phyloP scores from a whole-genome alignment of 352 stramenopile species.

The Peronospora farinosa region DNA sequence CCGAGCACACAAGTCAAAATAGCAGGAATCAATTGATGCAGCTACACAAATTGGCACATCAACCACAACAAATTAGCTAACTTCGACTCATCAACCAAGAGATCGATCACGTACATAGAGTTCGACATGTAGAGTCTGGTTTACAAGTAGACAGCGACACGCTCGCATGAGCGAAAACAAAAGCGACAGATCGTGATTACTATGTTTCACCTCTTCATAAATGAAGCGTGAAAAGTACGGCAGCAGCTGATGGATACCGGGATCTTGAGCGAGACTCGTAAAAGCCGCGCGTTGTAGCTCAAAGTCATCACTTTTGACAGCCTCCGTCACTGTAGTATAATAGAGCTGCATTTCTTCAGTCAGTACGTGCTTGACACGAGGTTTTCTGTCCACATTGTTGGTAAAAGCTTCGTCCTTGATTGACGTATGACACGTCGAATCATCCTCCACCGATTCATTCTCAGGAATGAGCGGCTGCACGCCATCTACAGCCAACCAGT shows the following conservation, averaged over 20 bases:
- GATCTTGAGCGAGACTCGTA: conserved; percentile 69
- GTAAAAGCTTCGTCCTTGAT: conserved; percentile 79
- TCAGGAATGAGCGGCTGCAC: conserved; percentile 79
- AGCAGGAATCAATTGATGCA: conserved; percentile 91
- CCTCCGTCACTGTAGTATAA: conserved; percentile 83
- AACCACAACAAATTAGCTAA: not conserved
- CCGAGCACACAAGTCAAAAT: conserved; percentile 91
- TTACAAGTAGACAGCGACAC: conserved; percentile 85
- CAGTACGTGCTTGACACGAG: conserved; percentile 79
- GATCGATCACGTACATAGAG: conserved; percentile 65
- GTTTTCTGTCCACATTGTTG: conserved; percentile 63
- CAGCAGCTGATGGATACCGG: conserved; percentile 86
- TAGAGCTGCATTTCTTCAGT: conserved; percentile 88
- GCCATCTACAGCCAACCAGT: conserved; percentile 81
- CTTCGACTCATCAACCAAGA: not conserved
- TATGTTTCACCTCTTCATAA: conserved; percentile 85
- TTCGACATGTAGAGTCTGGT: conserved; percentile 90
- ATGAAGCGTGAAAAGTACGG: conserved; percentile 87
- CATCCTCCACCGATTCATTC: conserved; percentile 73
- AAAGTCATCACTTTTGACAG: conserved; percentile 67
- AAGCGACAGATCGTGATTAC: conserved; percentile 66
- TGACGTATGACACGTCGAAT: conserved; percentile 55
- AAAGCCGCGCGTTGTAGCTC: conserved; percentile 74
- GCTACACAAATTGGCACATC: conserved; percentile 26
- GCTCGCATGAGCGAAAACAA: conserved; percentile 86